Percentiles rank a stretch among this genome's conserved stretches.
Evolutionary conservation across 106 monocot genomes (phyloP).

Genomic region (Amphibolis antarctica): DNA sequence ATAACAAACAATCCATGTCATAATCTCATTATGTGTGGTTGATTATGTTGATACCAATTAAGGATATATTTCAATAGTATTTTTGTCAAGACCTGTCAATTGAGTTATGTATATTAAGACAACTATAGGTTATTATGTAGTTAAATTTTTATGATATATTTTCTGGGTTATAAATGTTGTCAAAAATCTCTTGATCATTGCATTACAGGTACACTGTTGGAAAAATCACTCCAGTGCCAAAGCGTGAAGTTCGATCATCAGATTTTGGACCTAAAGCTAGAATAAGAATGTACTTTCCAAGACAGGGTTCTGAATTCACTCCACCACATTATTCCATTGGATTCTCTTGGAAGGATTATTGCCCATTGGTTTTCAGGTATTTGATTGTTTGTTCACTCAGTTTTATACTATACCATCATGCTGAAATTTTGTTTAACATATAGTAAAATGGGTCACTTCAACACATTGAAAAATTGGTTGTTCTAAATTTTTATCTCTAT

Average conservation of each 20-base stretch:
- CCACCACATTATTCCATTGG: slow-evolving; percentile 73
- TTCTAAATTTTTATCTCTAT: too few relatives aligned
- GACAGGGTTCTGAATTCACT: slow-evolving; percentile 70
- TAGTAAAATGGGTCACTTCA: background rate
- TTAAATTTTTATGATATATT: background rate
- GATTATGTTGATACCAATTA: too few relatives aligned
- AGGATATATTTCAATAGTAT: too few relatives aligned
- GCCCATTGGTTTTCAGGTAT: slow-evolving; percentile 93
- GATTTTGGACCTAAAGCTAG: slow-evolving; percentile 90
- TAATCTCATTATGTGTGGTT: too few relatives aligned
- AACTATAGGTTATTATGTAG: background rate
- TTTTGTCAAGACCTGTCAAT: too few relatives aligned
- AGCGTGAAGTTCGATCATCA: slow-evolving; percentile 83
- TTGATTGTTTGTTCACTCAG: background rate
- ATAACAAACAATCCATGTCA: too few relatives aligned
- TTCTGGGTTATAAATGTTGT: background rate
- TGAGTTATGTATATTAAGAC: too few relatives aligned
- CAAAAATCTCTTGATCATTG: background rate
- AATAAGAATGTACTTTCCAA: slow-evolving; percentile 66
- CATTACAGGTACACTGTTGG: slow-evolving; percentile 64
- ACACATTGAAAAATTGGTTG: too few relatives aligned
- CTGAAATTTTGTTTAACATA: background rate
- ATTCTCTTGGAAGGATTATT: slow-evolving; percentile 97
- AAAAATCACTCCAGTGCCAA: slow-evolving; percentile 91
- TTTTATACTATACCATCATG: background rate